Evolutionary conservation across 2,329 filamentous ascomycete genomes (phyloP).

Genomic region (Aspergillus sclerotialis): DNA sequence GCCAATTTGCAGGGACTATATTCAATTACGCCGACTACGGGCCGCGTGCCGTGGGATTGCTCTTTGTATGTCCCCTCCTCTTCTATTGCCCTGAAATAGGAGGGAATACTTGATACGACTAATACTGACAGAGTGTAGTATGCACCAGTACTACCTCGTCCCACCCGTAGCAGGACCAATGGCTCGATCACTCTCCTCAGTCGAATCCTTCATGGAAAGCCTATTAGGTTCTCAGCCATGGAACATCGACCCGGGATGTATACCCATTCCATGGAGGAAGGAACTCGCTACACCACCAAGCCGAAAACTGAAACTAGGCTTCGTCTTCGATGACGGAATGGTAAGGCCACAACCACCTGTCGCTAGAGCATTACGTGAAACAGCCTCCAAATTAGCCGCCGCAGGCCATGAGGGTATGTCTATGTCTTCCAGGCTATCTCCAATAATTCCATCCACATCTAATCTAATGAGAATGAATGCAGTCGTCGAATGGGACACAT

Average conservation of each 20-base stretch:
- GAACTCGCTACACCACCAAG: slow-evolving; percentile 15
- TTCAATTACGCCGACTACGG: slow-evolving; percentile 29
- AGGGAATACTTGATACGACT: slow-evolving; percentile 18
- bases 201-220: slow-evolving; percentile 23
- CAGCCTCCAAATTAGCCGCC: slow-evolving; percentile 49
- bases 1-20: slow-evolving; percentile 45
- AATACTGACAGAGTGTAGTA: too few relatives aligned
- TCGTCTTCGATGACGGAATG: slow-evolving; percentile 53
- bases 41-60: slow-evolving; percentile 22
- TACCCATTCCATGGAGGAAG: slow-evolving; percentile 21
- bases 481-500: slow-evolving; percentile 27
- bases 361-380: slow-evolving; percentile 44
- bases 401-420: slow-evolving; percentile 42
- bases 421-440: too few relatives aligned
- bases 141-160: slow-evolving; percentile 27
- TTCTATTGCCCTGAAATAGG: not conserved
- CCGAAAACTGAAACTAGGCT: slow-evolving; percentile 51
- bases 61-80: slow-evolving; percentile 8
- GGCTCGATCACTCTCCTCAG: slow-evolving; percentile 15
- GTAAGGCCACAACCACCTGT: slow-evolving; percentile 56
- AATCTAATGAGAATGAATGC: not conserved
- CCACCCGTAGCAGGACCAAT: slow-evolving; percentile 20
- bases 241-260: slow-evolving; percentile 36
- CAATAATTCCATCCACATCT: too few relatives aligned
- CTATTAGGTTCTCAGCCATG: slow-evolving; percentile 15